These are phyloP conservation scores for Triticum urartu DNA, from an alignment of 176 grass and related monocot species.

Conservation along the genomic window DNA sequence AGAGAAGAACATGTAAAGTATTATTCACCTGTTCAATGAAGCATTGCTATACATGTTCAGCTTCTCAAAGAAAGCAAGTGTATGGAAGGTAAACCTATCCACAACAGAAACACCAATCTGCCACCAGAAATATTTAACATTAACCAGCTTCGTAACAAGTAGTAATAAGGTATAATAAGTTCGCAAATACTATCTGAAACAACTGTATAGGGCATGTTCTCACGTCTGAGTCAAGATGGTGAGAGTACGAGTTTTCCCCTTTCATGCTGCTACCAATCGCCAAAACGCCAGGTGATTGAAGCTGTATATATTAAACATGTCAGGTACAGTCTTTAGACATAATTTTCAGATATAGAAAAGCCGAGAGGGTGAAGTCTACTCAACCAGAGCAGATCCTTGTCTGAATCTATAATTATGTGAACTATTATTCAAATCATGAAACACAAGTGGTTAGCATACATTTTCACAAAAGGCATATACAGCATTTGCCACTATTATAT, in stretches of 20 bases:
- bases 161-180: not conserved
- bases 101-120: conserved; percentile 99
- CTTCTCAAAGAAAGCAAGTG: conserved; percentile 98
- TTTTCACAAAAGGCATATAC: not conserved
- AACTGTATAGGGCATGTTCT: conserved; percentile 20
- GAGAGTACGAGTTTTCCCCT: conserved; percentile 99
- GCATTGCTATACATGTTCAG: conserved; percentile 99
- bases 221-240: conserved; percentile 98
- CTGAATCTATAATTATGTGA: not conserved
- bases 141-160: conserved; percentile 5
- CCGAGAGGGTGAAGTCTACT: not conserved
- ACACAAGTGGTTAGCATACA: not conserved
- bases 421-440: not conserved
- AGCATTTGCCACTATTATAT: conserved; percentile 1
- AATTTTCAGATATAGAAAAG: not conserved
- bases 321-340: conserved; percentile 10
- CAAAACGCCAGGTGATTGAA: conserved; percentile 96
- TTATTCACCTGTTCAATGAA: conserved; percentile 82
- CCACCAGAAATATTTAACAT: conserved; percentile 29
- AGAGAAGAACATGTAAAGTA: not conserved
- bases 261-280: conserved; percentile 96
- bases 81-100: conserved; percentile 98
- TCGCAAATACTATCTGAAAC: not conserved
- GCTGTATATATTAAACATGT: conserved; percentile 43
- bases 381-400: not conserved